Percentiles rank a stretch among this genome's conserved stretches.
Evolutionary conservation across 2,329 filamentous ascomycete genomes (phyloP).

Genomic region (Trichoderma sp.): DNA sequence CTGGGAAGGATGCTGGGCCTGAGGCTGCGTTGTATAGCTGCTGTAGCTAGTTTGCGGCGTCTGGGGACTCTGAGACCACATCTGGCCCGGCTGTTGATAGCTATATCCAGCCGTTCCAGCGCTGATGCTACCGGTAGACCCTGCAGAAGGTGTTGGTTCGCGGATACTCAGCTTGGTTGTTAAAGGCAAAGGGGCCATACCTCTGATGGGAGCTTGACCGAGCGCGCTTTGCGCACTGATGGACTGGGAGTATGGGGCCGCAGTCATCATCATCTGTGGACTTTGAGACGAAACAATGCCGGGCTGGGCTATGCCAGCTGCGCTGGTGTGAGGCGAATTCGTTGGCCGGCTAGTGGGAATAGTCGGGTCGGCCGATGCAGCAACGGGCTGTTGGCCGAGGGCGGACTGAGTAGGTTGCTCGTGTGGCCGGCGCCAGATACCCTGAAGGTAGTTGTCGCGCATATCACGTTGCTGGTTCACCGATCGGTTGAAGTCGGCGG

Average conservation of each 20-base stretch:
- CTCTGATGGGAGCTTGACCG: constrained; percentile 70
- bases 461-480: constrained; percentile 78
- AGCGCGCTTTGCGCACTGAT: constrained; percentile 71
- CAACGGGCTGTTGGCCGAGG: constrained; percentile 43
- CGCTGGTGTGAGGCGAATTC: constrained; percentile 59
- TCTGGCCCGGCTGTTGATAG: constrained; percentile 64
- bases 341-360: constrained; percentile 54
- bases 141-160: constrained; percentile 62
- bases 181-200: constrained; percentile 53
- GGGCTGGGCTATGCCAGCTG: constrained; percentile 57
- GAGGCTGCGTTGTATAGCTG: constrained; percentile 54
- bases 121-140: constrained; percentile 53
- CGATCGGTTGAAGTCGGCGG: constrained; percentile 86
- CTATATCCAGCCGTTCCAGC: constrained; percentile 60
- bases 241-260: constrained; percentile 68
- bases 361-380: constrained; percentile 43
- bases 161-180: constrained; percentile 60
- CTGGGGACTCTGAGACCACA: constrained; percentile 69
- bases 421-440: constrained; percentile 79
- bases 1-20: constrained; percentile 53
- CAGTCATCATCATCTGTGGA: constrained; percentile 67
- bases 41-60: constrained; percentile 58
- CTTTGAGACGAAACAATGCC: constrained; percentile 62
- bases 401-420: constrained; percentile 64
- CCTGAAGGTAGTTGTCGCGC: constrained; percentile 77